Base-by-base conservation (phyloP, 257 asterid genomes). In the Agastache rugosa region DNA sequence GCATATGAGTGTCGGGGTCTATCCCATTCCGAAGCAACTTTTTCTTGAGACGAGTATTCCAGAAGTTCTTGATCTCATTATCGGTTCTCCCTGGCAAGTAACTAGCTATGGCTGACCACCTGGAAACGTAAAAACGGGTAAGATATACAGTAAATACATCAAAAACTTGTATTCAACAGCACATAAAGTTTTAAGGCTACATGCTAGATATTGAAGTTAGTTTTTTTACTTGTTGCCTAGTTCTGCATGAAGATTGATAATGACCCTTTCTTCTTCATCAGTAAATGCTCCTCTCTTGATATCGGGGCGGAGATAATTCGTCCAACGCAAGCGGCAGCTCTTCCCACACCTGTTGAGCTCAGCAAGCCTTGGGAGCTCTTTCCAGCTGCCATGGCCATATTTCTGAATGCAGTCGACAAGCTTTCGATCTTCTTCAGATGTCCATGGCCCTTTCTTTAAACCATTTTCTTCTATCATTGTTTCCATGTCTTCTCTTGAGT, bases 301-400 rank as follows among this genome's bases (percentile, higher is more conserved):
- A 45, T 79, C 84, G 3, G 86, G 86, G 41, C 86, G 81, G 74
- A 82, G 86, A 69, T 82, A 82, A 20, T 82, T 82, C 2, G 82
- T 82, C 86, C 86, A 82, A 44, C 86, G 67, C 8, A 82, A 79
- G 27, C 84, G 75, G 31, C 86, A 82, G 63, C 86, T 79, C 66
- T 82, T 82, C 2, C 86, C 84, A 14, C 82, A 82, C 73, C 86
- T 60, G 74, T 82, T 82, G 69, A 82, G 81, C n/a, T 82, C 81
- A 4, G 86, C 86, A 6, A 75, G 69, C 34, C 29, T 79, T 1
- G 86, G 71, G 20, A 82, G 79, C 50, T 42, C 75, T 63, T 70
- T 78, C 86, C 83, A 82, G 76, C 56, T 78, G 54, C 83, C 77
- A 56, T 75, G 86, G 55, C 86, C 86, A 25, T 75, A 27, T 37